Evolutionary conservation across 495 filamentous ascomycete genomes (phyloP).

Genomic region (Neurospora sublineolata): DNA sequence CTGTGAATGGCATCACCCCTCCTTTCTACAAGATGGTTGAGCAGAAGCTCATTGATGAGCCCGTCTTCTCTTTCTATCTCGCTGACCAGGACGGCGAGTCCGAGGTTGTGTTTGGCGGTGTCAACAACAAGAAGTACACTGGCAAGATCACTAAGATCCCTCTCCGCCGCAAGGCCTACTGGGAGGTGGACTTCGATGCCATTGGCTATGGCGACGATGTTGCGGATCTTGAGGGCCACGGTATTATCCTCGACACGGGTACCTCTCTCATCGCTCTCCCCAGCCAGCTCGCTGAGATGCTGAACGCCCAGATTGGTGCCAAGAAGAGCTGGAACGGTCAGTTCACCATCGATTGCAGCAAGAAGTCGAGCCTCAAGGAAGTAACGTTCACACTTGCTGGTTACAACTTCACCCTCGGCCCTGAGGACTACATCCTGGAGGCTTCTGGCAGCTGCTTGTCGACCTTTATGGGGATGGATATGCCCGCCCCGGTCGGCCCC

Average conservation of each 20-base stretch:
- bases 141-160: slow-evolving; percentile 89
- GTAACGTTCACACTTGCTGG: slow-evolving; percentile 79
- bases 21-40: slow-evolving; percentile 94
- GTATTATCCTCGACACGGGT: slow-evolving; percentile 95
- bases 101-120: slow-evolving; percentile 83
- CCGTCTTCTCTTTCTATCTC: slow-evolving; percentile 95
- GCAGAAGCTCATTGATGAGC: slow-evolving; percentile 79
- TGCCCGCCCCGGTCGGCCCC: slow-evolving; percentile 82
- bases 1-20: slow-evolving; percentile 86
- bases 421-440: slow-evolving; percentile 94
- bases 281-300: slow-evolving; percentile 81
- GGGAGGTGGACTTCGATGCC: slow-evolving; percentile 93
- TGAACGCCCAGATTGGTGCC: slow-evolving; percentile 95
- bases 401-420: slow-evolving; percentile 77
- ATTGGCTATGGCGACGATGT: slow-evolving; percentile 75
- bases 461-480: slow-evolving; percentile 96
- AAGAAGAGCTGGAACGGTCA: slow-evolving; percentile 95
- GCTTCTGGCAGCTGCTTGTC: slow-evolving; percentile 93
- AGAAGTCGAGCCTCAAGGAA: slow-evolving; percentile 72
- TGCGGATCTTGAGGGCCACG: slow-evolving; percentile 84
- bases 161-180: slow-evolving; percentile 96
- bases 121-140: slow-evolving; percentile 74
- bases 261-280: slow-evolving; percentile 97
- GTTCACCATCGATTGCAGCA: slow-evolving; percentile 82
- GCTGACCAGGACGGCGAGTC: slow-evolving; percentile 63